phyloP scores from a whole-genome alignment of 2,329 filamentous ascomycete species.

The Fusarium globosum region DNA sequence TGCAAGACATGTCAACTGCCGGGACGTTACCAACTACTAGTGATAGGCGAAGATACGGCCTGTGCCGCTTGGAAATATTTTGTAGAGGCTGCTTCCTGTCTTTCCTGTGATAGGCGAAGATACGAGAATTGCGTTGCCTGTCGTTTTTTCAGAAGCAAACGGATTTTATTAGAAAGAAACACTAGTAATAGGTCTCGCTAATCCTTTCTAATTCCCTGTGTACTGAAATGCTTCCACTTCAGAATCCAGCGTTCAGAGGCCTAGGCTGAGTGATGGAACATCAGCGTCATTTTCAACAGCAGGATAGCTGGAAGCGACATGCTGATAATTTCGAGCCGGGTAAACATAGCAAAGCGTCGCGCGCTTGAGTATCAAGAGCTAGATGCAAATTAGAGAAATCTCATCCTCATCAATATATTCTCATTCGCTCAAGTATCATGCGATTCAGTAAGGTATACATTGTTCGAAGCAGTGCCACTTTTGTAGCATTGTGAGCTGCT shows the following conservation, averaged over 20 bases:
- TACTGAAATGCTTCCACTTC: background rate
- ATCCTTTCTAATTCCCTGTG: no score
- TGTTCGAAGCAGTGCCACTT: background rate
- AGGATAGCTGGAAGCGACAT: background rate
- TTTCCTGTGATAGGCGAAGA: background rate
- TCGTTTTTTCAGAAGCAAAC: background rate
- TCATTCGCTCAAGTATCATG: no score
- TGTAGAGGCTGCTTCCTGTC: no score
- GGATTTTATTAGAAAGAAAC: background rate
- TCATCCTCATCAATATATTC: background rate
- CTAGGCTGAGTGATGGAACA: background rate
- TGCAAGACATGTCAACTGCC: background rate
- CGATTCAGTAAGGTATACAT: background rate
- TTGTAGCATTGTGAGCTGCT: background rate
- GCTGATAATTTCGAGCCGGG: no score
- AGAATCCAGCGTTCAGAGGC: background rate
- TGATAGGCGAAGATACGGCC: background rate
- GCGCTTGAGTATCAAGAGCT: fast-evolving
- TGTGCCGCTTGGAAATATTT: background rate
- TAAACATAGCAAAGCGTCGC: no score
- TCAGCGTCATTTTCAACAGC: background rate
- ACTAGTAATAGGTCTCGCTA: fast-evolving
- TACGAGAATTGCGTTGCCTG: background rate
- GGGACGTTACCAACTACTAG: background rate
- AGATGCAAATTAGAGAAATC: no score